Percentiles rank a stretch among this genome's conserved stretches.
Conservation (phyloP, 2,329 filamentous ascomycete species). For the Neofusicoccum parvum region DNA sequence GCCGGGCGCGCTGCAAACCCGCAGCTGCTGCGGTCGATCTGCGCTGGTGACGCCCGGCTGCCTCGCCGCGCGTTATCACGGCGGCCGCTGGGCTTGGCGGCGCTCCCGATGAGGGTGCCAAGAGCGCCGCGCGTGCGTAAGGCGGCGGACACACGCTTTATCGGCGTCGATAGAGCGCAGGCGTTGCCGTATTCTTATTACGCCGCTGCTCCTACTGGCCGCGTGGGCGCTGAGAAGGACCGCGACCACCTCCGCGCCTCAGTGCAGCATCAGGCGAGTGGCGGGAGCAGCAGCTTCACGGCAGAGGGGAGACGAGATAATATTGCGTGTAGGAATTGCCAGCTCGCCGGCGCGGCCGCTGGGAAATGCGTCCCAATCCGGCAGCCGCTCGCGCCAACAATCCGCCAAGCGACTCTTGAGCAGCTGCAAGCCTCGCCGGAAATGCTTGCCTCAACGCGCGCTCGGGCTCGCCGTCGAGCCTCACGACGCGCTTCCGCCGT, state of each 20-base stretch:
- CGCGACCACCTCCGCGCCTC: too few species aligned
- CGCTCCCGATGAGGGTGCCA: not conserved
- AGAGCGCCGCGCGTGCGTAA: conserved; percentile 10
- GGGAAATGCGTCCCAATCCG: not conserved
- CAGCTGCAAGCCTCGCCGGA: not conserved
- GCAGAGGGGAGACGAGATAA: not conserved
- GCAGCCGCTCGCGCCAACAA: not conserved
- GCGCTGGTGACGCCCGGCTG: conserved; percentile 13
- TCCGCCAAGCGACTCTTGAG: conserved; percentile 2
- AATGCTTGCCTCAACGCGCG: not conserved
- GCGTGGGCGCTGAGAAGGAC: not conserved
- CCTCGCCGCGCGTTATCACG: not conserved
- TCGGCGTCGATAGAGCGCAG: not conserved
- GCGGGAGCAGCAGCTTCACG: not conserved
- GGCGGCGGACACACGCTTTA: conserved; percentile 16
- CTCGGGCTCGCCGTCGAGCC: not conserved
- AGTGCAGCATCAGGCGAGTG: not conserved
- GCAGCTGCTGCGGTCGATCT: not conserved
- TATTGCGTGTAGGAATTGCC: not conserved
- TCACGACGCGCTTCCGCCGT: not conserved
- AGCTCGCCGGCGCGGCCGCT: not conserved
- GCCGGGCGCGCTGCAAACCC: not conserved
- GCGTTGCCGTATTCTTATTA: not conserved
- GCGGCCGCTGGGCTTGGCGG: not conserved
- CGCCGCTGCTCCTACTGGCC: not conserved